A percentile compares a stretch with the other conserved stretches of the same genome.
Conservation (phyloP, 345 rosid species). For the Syzygium jambos region DNA sequence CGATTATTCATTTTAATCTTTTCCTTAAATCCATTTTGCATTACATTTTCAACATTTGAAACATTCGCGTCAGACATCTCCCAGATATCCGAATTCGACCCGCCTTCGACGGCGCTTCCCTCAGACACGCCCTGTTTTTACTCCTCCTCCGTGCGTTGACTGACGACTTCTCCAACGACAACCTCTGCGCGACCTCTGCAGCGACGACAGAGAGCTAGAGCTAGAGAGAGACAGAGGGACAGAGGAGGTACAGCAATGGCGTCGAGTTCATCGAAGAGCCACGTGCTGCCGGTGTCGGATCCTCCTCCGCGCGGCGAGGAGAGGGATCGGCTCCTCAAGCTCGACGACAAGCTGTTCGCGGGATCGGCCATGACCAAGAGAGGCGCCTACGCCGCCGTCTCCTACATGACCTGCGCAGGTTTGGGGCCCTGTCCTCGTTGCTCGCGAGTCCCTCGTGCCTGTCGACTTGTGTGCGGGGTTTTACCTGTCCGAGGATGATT, state of each 20-base stretch:
- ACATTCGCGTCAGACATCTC: neutral
- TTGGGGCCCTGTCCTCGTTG: too few relatives aligned
- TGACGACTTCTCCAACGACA: neutral
- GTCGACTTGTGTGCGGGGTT: neutral
- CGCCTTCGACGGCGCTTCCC: neutral
- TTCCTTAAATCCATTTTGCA: neutral
- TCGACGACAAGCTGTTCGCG: constrained; percentile 59
- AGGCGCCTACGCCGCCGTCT: constrained; percentile 83
- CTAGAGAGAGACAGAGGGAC: neutral
- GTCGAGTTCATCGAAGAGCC: constrained; percentile 33
- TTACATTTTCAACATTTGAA: neutral
- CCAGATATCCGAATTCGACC: neutral
- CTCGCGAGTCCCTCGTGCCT: neutral
- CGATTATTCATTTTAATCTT: fast-evolving
- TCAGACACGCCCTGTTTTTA: neutral
- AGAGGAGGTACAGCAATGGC: constrained; percentile 12
- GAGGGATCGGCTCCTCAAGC: constrained; percentile 41
- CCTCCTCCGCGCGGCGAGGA: constrained; percentile 44
- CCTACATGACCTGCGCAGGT: constrained; percentile 98
- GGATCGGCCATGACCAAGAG: constrained; percentile 95
- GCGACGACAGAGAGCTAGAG: neutral
- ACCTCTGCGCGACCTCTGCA: neutral
- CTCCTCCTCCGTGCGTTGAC: neutral
- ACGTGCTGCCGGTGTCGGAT: constrained; percentile 61
- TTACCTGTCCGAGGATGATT: neutral